Conservation (phyloP, 208 protist genomes). For the Trypanosoma avium region DNA sequence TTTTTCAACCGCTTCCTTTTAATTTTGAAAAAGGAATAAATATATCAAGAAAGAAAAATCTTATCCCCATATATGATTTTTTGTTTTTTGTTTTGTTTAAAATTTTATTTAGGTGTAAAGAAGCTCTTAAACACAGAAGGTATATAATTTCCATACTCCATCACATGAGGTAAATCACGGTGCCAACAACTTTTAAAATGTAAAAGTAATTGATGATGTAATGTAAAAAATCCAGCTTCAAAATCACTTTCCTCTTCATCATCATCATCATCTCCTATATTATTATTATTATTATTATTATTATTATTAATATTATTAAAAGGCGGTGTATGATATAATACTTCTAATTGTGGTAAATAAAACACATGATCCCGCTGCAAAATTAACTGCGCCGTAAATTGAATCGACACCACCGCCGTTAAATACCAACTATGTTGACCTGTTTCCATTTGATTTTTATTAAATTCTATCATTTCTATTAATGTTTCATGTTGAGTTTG, state of each 20-base stretch:
- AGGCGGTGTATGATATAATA: conserved; percentile 80
- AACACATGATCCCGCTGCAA: conserved; percentile 57
- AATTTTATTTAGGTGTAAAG: conserved; percentile 30
- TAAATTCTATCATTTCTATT: conserved; percentile 75
- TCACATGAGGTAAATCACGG: conserved; percentile 77
- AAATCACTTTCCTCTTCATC: conserved; percentile 29
- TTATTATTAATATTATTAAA: conserved; percentile 1
- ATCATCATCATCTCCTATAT: background rate
- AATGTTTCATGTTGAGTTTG: conserved; percentile 53
- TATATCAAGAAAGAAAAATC: too few species aligned
- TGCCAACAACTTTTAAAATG: conserved; percentile 83
- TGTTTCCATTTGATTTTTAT: conserved; percentile 42
- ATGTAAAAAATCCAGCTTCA: conserved; percentile 62
- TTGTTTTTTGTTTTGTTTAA: background rate
- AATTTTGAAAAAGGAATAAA: too few species aligned
- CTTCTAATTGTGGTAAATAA: conserved; percentile 59
- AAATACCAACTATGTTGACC: conserved; percentile 71
- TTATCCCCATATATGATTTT: background rate
- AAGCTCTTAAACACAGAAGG: conserved; percentile 65
- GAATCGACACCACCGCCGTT: conserved; percentile 81
- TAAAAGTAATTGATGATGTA: conserved; percentile 80
- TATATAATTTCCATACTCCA: conserved; percentile 84
- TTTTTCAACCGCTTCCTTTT: too few species aligned
- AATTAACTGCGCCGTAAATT: conserved; percentile 76
- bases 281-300: background rate